Conservation (phyloP, 495 filamentous ascomycete genomes). For the Trypethelium eluteriae region DNA sequence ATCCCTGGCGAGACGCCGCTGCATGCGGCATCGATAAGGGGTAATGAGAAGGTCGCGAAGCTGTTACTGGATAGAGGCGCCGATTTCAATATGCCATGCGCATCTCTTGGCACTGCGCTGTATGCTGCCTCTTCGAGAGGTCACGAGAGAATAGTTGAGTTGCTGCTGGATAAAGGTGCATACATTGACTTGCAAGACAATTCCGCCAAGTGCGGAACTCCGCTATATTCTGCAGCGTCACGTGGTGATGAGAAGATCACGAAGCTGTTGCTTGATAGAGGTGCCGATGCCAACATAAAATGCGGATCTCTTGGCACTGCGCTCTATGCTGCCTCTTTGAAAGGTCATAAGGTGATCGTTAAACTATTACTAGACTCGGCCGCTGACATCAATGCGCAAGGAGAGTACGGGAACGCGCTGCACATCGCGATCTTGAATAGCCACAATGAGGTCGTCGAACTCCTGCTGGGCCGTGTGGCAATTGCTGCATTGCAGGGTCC, state of each 20-base stretch:
- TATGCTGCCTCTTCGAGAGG: slow-evolving; percentile 18
- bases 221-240: slow-evolving; percentile 19
- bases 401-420: too few species aligned
- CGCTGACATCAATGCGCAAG: too few species aligned
- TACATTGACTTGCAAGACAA: slow-evolving; percentile 16
- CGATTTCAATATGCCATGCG: slow-evolving; percentile 21
- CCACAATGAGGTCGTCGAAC: too few species aligned
- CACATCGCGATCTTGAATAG: too few species aligned
- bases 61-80: slow-evolving; percentile 20
- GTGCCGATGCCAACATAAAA: slow-evolving; percentile 19
- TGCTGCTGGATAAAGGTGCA: slow-evolving; percentile 15
- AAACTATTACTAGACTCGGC: slow-evolving; percentile 15
- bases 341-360: slow-evolving; percentile 14
- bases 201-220: background rate
- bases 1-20: slow-evolving; percentile 26
- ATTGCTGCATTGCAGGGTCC: too few species aligned
- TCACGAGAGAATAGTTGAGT: slow-evolving; percentile 15
- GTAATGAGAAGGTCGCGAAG: slow-evolving; percentile 18
- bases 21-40: slow-evolving; percentile 21
- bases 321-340: slow-evolving; percentile 12
- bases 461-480: too few species aligned
- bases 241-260: slow-evolving; percentile 14
- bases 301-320: slow-evolving; percentile 15
- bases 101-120: slow-evolving; percentile 18
- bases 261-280: slow-evolving; percentile 14